Base-by-base conservation (phyloP, 1,284 basidiomycete genomes). In the Ustanciosporium gigantosporum region DNA sequence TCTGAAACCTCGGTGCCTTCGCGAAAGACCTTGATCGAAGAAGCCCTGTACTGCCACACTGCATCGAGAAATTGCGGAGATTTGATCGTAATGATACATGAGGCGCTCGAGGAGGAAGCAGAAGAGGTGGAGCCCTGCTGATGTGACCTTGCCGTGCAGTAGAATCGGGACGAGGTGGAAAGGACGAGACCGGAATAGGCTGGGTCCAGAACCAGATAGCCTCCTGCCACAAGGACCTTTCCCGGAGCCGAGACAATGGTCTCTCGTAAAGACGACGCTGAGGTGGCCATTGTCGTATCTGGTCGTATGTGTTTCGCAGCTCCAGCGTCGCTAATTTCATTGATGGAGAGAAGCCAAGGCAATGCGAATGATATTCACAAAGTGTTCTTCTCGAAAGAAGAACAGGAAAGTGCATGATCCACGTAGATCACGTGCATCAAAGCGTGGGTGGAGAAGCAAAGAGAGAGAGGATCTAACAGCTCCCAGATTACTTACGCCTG, bases 121-220 rank as follows among this genome's bases (percentile, higher is more conserved):
- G 17, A 5, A 0, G 36, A 9, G 8, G 24, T 4, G 3, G 23
- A 5, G 8, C 25, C n/a, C 14, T 2, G 35, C 13, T 11, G 20
- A 4, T 36, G 37, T 1, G 56, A 49, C 21, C 43, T 44, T 16
- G 82, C 78, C 44, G 78, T 57, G 16, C 91, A 88, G 80, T 94
- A 97, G 81, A 99, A 98, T 31, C 95, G 84, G 16, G 91, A 90
- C 9, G 89, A 89, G 6, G 94, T 94, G 0, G 93, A 90, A 13
- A 77, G 46, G 36, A 78, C 76, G 8, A 77, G 31, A 29, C 76
- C 76, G 5, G 71, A 61, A 34, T 78, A 77, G 20, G 70, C 66
- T 0, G 76, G 73, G 37, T 77, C 75, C 21, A 78, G 62, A 29
- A 78, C 76, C 5, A 78, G 68, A 37, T 78, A 78, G 36, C 76